Evolutionary conservation across 2,329 filamentous ascomycete genomes (phyloP), one percentile per base, ranked within the genome.

Genomic region (Colletotrichum ledebouriae): DNA sequence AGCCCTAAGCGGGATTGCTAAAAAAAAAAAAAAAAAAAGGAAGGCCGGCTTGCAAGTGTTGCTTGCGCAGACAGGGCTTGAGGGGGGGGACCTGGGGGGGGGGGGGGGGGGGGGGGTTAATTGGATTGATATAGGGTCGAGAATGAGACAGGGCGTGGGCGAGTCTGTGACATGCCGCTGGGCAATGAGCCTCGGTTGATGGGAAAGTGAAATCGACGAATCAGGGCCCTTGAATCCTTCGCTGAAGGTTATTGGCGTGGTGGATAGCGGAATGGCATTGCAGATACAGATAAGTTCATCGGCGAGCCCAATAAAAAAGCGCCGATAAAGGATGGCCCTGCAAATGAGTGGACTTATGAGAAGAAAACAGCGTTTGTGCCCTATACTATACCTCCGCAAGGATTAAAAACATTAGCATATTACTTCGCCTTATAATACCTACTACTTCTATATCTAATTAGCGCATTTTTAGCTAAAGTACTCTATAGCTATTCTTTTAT

Each of bases 181-280:
- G 20, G 37, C 34, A 62, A 44, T 37, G 29, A 39, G 17, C 52
- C 64, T 63, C 64, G 64, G 64, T 29, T 63, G 52, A 41, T 33
- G 22, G n/a, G 33, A 15, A 4, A 37, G 13, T n/a, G 10, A 33
- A 22, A 56, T 39, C 29, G 59, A 66, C 42, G 33, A 62, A 66
- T 66, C 11, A 53, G 37, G 37, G 56, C 6, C 58, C 58, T 49
- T 42, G 49, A 33, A 39, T 56, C 22, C 20, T 61, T 20, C 46
- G 57, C 39, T 39, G 53, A 58, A 67, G 50, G 25, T 25, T 52
- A 58, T 52, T 52, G 47, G 49, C 15, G 58, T 46, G 15, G 10
- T 56, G n/a, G 49, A 42, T 15, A 3, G 17, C 22, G 39, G 17
- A 12, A 34, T 34, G 34, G 29, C 4, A 49, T 62, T 33, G 33